Conservation (phyloP, 1,139 yeast genomes). For the Geotrichum citri-aurantii region DNA sequence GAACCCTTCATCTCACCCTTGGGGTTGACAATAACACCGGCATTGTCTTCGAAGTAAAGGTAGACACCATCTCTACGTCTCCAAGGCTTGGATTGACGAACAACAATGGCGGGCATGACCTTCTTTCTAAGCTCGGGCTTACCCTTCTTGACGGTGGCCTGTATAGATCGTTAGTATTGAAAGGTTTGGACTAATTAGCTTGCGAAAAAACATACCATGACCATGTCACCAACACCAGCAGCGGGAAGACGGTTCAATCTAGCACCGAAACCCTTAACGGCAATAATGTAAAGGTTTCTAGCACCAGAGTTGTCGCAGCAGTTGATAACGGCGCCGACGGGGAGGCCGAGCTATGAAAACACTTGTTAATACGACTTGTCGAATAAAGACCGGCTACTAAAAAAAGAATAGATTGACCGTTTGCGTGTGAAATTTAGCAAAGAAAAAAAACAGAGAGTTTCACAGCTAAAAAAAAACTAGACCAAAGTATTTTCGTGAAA, state of each 20-base stretch:
- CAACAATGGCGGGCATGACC: constrained; percentile 99
- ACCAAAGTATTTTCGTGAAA: not conserved
- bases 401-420: not conserved
- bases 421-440: not conserved
- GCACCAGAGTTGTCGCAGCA: constrained; percentile 99
- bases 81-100: constrained; percentile 99
- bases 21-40: constrained; percentile 99
- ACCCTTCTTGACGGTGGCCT: constrained; percentile 99
- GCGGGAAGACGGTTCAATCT: constrained; percentile 99
- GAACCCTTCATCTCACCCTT: constrained; percentile 99
- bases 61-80: constrained; percentile 99
- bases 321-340: constrained; percentile 99
- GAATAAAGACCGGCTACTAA: not conserved
- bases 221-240: constrained; percentile 99
- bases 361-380: not conserved
- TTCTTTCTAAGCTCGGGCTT: constrained; percentile 99
- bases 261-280: constrained; percentile 99
- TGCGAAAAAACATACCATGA: constrained; percentile 46
- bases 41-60: constrained; percentile 99
- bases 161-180: not conserved
- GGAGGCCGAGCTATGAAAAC: constrained; percentile 74
- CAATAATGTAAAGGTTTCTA: constrained; percentile 96
- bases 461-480: not conserved
- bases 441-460: not conserved
- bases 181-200: not conserved